Evolutionary conservation across 441 rosid species (phyloP).

Genomic region (Populus tomentosa): DNA sequence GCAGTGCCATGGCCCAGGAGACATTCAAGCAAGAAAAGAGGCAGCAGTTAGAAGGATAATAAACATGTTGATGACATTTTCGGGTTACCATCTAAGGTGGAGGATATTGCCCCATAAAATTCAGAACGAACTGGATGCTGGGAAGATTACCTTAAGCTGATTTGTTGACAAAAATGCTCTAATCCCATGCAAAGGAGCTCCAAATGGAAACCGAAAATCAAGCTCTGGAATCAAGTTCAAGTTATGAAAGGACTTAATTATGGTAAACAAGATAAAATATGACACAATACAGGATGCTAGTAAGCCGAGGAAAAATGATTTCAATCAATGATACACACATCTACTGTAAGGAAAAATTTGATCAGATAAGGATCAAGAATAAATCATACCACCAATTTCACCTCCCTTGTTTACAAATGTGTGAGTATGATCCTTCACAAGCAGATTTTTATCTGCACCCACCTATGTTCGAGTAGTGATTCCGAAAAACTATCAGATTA

Average conservation of each 20-base stretch:
- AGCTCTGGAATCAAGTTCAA: conserved; percentile 61
- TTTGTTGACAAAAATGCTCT: conserved; percentile 79
- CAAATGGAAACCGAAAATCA: conserved; percentile 87
- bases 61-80: background rate
- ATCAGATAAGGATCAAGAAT: conserved; percentile 11
- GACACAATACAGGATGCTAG: background rate
- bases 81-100: background rate
- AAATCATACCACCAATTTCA: conserved; percentile 67
- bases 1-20: background rate
- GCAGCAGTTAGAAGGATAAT: background rate
- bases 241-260: conserved; percentile 7
- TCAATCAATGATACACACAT: background rate
- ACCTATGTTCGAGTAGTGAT: conserved; percentile 43
- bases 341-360: background rate
- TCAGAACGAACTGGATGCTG: background rate
- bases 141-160: conserved; percentile 67
- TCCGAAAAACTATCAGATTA: conserved; percentile 17
- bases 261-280: background rate
- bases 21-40: background rate
- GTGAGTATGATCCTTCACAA: conserved; percentile 94
- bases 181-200: conserved; percentile 97
- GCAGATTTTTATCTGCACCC: conserved; percentile 87
- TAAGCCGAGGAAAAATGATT: background rate
- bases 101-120: background rate
- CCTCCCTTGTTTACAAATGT: conserved; percentile 93